Evolutionary conservation across 75 land plant genomes (phyloP).

Genomic region (Picea sitchensis): DNA sequence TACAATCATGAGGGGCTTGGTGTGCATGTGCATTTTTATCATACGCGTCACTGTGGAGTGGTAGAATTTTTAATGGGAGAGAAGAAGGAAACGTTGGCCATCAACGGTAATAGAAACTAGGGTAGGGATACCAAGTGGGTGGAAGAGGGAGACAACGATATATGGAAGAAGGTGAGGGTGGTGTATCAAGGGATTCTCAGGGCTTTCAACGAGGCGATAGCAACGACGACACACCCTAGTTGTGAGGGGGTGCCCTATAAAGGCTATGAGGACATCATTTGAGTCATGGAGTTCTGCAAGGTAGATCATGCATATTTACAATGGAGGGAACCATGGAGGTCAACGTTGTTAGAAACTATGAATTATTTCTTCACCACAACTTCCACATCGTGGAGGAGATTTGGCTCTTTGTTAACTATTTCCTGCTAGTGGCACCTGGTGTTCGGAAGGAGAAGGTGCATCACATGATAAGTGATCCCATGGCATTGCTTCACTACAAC

Average conservation of each 20-base stretch:
- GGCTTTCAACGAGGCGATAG: slow-evolving; percentile 73
- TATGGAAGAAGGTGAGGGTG: slow-evolving; percentile 10
- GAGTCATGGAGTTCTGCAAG: slow-evolving; percentile 69
- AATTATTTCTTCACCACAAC: slow-evolving; percentile 69
- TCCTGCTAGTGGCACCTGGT: slow-evolving; percentile 67
- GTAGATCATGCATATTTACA: slow-evolving; percentile 63
- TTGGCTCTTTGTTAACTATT: slow-evolving; percentile 66
- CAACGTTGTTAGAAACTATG: slow-evolving; percentile 67
- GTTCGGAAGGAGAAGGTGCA: slow-evolving; percentile 41
- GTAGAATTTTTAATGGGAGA: too few relatives aligned
- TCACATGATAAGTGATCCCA: slow-evolving; percentile 60
- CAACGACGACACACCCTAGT: slow-evolving; percentile 57
- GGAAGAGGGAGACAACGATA: too few relatives aligned
- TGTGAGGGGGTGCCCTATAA: slow-evolving; percentile 76
- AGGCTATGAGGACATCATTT: slow-evolving; percentile 67
- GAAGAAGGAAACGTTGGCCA: too few relatives aligned
- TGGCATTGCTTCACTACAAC: slow-evolving; percentile 65
- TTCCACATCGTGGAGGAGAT: slow-evolving; percentile 77
- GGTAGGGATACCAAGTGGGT: too few relatives aligned
- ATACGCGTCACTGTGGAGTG: too few relatives aligned
- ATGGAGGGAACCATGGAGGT: slow-evolving; percentile 74
- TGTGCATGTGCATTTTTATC: too few relatives aligned
- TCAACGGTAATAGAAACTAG: too few relatives aligned
- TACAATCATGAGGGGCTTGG: too few relatives aligned
- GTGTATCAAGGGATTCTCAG: slow-evolving; percentile 85